phyloP scores from a whole-genome alignment of 129 eudicot species.

The Centaurea solstitialis region DNA sequence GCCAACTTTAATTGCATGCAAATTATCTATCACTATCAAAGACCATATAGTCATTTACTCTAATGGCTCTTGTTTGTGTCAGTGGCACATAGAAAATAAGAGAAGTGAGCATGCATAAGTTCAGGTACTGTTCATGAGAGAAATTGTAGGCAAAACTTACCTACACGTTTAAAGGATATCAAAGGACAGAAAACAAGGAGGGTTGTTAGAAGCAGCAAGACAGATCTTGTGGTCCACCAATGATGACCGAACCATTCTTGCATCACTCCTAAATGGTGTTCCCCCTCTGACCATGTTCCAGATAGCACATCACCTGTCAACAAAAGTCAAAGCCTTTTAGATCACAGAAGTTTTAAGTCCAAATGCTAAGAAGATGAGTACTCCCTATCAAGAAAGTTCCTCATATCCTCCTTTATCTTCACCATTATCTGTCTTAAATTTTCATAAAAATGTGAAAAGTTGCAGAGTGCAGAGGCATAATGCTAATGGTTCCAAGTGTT shows the following conservation, averaged over 20 bases:
- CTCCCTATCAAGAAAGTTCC: neutral
- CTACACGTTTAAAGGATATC: slow-evolving; percentile 86
- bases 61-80: slow-evolving; percentile 3
- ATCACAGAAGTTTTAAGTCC: neutral
- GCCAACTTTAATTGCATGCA: neutral
- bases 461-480: neutral
- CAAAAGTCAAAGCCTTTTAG: slow-evolving; percentile 3
- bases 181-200: slow-evolving; percentile 67
- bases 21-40: neutral
- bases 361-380: neutral
- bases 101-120: neutral
- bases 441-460: neutral
- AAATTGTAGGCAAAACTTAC: slow-evolving; percentile 49
- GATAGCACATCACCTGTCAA: slow-evolving; percentile 91
- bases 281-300: slow-evolving; percentile 77
- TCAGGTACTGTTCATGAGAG: neutral
- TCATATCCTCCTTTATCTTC: neutral
- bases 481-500: neutral
- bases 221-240: slow-evolving; percentile 83
- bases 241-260: slow-evolving; percentile 93
- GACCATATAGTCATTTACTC: neutral
- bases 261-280: slow-evolving; percentile 77
- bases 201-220: slow-evolving; percentile 67
- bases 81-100: neutral
- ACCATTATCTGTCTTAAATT: neutral